Base-by-base conservation (phyloP, 2,329 filamentous ascomycete genomes). In the Trichoderma polysporum region DNA sequence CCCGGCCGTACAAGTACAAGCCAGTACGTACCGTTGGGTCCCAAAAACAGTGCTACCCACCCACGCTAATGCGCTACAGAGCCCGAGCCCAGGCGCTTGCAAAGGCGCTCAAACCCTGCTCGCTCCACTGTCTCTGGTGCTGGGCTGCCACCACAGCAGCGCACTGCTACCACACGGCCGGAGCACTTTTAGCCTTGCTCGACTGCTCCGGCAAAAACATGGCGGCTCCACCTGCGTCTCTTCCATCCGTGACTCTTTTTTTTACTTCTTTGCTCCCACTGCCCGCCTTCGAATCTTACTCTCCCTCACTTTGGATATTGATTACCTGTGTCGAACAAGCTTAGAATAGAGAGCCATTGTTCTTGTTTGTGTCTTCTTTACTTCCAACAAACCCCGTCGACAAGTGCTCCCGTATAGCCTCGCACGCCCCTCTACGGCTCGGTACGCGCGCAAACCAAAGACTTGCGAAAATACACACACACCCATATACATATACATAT, bases 1-100 rank as follows among this genome's bases (percentile, higher is more conserved):
- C 39, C 39, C 39, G n/a, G 39, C 39, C 39, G 39, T 45, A 19
- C 39, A 35, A 22, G 33, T 22, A 31, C 25, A 10, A 5, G 25
- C n/a, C n/a, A n/a, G 59, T 66, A 58, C 62, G 60, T 63, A 63
- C 53, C 63, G 63, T 59, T 66, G 63, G 45, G 52, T 45, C 63
- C 63, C 63, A 66, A 66, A 29, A 52, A 39, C 25, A 31, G 63
- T 59, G 54, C 54, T 58, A 60, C 63, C 63, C 54, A 66, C 63
- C 63, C 63, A 59, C 63, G 63, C 63, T 66, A 66, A 66, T 50
- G 53, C 54, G 53, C 58, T 33, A 39, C 54, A n/a, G 54, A 58
- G 54, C 22, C 33, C 54, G 31, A 37, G 22, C 54, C 54, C 22
- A 58, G 53, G 53, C 53, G 53, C 53, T 25, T 57, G 53, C 53